Conservation (phyloP, 345 rosid species). For the Populus alba region DNA sequence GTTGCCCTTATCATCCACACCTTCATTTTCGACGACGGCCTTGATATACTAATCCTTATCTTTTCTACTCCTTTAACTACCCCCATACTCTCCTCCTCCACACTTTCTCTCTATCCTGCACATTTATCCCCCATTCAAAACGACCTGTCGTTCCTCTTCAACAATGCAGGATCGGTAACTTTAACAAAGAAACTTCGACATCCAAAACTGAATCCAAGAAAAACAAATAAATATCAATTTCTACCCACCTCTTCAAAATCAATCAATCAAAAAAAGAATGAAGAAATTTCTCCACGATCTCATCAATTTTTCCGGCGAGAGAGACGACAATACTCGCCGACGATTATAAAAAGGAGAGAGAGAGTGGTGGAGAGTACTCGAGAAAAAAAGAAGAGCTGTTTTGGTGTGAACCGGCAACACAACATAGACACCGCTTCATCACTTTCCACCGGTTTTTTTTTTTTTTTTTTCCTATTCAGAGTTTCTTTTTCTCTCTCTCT, state of each 20-base stretch:
- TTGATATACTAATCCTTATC: slow-evolving; percentile 29
- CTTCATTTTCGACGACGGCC: slow-evolving; percentile 53
- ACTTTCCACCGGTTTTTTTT: slow-evolving; percentile 1
- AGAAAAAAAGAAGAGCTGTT: not conserved
- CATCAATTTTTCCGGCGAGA: slow-evolving; percentile 7
- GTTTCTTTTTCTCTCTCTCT: not conserved
- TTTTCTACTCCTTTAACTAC: slow-evolving; percentile 40
- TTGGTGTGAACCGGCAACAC: slow-evolving; percentile 16
- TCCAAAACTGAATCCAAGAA: not conserved
- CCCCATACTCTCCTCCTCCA: slow-evolving; percentile 39
- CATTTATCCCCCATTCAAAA: slow-evolving; percentile 29
- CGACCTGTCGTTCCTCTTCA: slow-evolving; percentile 3
- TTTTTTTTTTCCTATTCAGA: not conserved
- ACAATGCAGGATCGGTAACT: slow-evolving; percentile 32
- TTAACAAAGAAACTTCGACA: not conserved
- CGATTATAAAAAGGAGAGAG: not conserved
- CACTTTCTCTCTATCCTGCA: slow-evolving; percentile 44
- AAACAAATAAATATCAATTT: not conserved
- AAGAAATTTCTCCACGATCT: slow-evolving; percentile 3
- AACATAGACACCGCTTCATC: slow-evolving; percentile 19
- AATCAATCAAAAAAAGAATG: not conserved
- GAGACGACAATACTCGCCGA: slow-evolving; percentile 10
- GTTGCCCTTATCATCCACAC: slow-evolving; percentile 91
- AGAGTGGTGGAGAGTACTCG: not conserved
- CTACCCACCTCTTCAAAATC: not conserved